Percentiles rank a stretch among this genome's conserved stretches.
Evolutionary conservation across 2,329 filamentous ascomycete genomes (phyloP).

Genomic region (Nemania abortiva): DNA sequence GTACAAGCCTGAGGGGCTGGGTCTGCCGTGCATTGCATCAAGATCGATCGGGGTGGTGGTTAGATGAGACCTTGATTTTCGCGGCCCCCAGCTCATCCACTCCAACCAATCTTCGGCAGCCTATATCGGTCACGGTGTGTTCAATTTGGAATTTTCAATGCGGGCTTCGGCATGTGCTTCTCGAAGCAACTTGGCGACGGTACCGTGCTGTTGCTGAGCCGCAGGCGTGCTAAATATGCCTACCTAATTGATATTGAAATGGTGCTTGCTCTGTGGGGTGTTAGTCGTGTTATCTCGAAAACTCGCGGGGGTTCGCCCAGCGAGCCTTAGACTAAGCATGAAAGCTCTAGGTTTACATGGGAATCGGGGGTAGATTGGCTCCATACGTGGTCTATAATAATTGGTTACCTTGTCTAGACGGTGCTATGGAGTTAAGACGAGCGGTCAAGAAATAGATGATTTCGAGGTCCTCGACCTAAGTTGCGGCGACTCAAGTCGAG

Average conservation of each 20-base stretch:
- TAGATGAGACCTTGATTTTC: slow-evolving; percentile 2
- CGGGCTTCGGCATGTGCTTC: not conserved
- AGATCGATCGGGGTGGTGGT: slow-evolving; percentile 18
- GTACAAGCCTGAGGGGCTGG: slow-evolving; percentile 10
- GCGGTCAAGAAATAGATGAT: slow-evolving; percentile 17
- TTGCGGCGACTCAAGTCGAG: not conserved
- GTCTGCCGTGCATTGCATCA: slow-evolving; percentile 18
- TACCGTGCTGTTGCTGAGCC: not conserved
- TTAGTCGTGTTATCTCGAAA: not conserved
- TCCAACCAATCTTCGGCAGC: not conserved
- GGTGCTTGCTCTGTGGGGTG: not conserved
- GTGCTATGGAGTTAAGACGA: not conserved
- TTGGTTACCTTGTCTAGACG: slow-evolving; percentile 12
- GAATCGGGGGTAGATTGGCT: not conserved
- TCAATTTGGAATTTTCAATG: slow-evolving; percentile 2
- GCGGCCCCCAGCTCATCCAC: slow-evolving; percentile 17
- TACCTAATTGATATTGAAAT: not conserved
- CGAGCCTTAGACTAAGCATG: not conserved
- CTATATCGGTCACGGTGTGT: not conserved
- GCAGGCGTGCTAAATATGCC: not conserved
- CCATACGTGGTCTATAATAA: slow-evolving; percentile 23
- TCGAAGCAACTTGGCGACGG: not conserved
- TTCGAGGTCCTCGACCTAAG: not conserved
- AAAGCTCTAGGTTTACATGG: not conserved
- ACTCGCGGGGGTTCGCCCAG: not conserved